phyloP scores from a whole-genome alignment of 306 rosid species.

The Cucurbita argyrosperma region DNA sequence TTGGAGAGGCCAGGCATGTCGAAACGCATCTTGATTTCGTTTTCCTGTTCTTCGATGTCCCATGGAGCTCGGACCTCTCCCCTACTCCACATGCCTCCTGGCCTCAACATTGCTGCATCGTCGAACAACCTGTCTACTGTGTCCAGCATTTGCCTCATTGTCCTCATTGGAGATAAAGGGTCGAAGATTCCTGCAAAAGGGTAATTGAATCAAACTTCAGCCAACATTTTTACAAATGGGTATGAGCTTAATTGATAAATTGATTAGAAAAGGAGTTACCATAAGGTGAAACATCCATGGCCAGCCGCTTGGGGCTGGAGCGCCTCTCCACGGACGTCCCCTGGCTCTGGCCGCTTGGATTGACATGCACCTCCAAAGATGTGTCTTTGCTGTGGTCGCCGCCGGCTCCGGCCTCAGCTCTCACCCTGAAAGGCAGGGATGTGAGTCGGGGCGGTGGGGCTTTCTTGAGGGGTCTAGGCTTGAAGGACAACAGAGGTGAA shows the following conservation, averaged over 20 bases:
- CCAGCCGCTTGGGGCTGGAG: slow-evolving; percentile 21
- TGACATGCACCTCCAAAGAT: slow-evolving; percentile 39
- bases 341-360: slow-evolving; percentile 10
- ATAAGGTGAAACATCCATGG: slow-evolving; percentile 45
- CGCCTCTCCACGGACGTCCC: slow-evolving; percentile 18
- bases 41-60: slow-evolving; percentile 60
- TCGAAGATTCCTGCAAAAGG: slow-evolving; percentile 42
- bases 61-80: slow-evolving; percentile 47
- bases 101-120: slow-evolving; percentile 21
- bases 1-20: slow-evolving; percentile 88
- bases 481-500: slow-evolving; percentile 19
- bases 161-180: slow-evolving; percentile 61
- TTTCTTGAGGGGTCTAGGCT: slow-evolving; percentile 7
- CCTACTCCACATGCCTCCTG: slow-evolving; percentile 27
- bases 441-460: slow-evolving; percentile 15
- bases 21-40: slow-evolving; percentile 52
- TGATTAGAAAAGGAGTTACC: slow-evolving; percentile 19
- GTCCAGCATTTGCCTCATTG: slow-evolving; percentile 71
- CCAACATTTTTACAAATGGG: not conserved
- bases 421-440: slow-evolving; percentile 18
- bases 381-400: slow-evolving; percentile 27
- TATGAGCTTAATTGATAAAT: not conserved
- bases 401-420: slow-evolving; percentile 28
- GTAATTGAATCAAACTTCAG: not conserved
- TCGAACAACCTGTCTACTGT: slow-evolving; percentile 52